Base-by-base conservation (phyloP, 1,284 basidiomycete species). In the Volvariella volvacea region DNA sequence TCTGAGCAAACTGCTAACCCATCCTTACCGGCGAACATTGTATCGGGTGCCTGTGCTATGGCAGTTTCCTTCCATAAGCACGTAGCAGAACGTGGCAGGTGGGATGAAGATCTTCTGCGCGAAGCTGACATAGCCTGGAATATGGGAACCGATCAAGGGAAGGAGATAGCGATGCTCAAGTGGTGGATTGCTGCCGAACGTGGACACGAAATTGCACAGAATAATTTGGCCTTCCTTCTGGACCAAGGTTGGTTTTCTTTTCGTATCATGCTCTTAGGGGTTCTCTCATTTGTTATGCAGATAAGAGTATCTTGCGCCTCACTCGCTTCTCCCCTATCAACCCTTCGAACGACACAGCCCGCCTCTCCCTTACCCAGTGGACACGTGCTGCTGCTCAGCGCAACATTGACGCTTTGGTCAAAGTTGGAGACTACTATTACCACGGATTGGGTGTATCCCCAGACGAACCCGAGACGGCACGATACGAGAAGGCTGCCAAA, bases 391-490 rank as follows among this genome's bases (percentile, higher is more conserved):
- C 95, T 7, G 85, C 80, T 1, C 96, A 99, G 61, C 83, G 87
- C 46, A 96, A 98, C 55, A 78, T 96, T 20, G 94, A 99, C 58
- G 90, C 96, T 2, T 73, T 98, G 49, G 92, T 98, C 55, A 98
- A 97, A 73, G 92, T 96, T 2, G 92, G 88, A 40, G 94, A 98
- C 61, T 94, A 97, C 61, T 94, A 95, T 64, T 97, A 92, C 64
- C 80, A 91, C 50, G 90, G 90, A 0, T 71, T 91, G 7, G 92
- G 91, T 3, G 79, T 89, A 1, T 65, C 74, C 16, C 73, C 80
- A 48, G 78, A 83, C 47, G 71, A 78, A 12, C 51, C 58, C n/a
- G 74, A 80, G 53, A 62, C 69, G 1, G 65, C 75, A 22, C 74
- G 84, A 14, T 80, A 81, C 59, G 88, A 92, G 58, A 92, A 92